Base-by-base conservation (phyloP, 1,284 basidiomycete genomes). In the Apiotrichum veenhuisii region DNA sequence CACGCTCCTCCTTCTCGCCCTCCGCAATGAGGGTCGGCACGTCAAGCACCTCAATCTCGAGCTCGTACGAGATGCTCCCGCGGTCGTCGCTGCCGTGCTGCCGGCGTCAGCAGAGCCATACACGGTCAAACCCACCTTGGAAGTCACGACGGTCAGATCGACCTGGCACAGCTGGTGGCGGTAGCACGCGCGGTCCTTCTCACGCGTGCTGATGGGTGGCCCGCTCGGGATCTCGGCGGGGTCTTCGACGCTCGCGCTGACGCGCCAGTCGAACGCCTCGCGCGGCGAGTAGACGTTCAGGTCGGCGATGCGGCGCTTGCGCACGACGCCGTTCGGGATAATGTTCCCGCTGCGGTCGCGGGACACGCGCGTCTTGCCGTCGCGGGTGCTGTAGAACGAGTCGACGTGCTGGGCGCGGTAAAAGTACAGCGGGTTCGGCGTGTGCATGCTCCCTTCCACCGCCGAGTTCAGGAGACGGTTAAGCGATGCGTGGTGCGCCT, bases 111-210 rank as follows among this genome's bases (percentile, higher is more conserved):
- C 15, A 22, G 1, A 20, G 26, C 27, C 15, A 3, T 14, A 1
- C 94, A 74, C 94, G 90, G 0, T 95, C 97, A 22, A 53, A 48
- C 71, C 59, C 58, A 73, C 71, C 36, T 58, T 62, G n/a, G 64
- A 23, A 25, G 84, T 85, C 49, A 98, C 95, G 74, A 94, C 91
- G 0, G 95, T 98, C 46, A 98, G 81, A 77, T 98, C 95, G 62
- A 98, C 87, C 65, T 83, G 83, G 72, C 91, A 92, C 61, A 94
- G 86, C 77, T 97, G 91, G 76, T 98, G 94, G 2, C 85, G 80
- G 73, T 98, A 98, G 64, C 89, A 90, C 69, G 97, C 81, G 37
- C 96, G 82, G 75, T 98, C 92, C 78, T 96, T 98, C 77, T 83
- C 82, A 59, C 90, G 84, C 30, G 82, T 82, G 63, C 82, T 79